Conservation (phyloP, 2,329 filamentous ascomycete genomes). For the Ophiostoma angusticollis region DNA sequence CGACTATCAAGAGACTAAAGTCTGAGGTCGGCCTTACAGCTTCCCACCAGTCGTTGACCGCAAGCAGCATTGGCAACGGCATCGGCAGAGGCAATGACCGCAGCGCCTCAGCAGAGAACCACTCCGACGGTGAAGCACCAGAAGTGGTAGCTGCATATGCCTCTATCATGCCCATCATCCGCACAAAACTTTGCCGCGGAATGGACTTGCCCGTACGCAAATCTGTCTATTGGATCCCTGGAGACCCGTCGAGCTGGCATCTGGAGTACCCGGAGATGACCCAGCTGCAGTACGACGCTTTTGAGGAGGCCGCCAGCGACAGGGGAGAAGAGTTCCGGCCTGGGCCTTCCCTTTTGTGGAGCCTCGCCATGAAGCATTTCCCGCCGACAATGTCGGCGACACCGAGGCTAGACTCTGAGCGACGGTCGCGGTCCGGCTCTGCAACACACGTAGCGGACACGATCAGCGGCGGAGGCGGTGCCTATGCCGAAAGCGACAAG, state of each 20-base stretch:
- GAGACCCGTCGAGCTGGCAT: conserved; percentile 44
- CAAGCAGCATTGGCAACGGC: too few species aligned
- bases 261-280: conserved; percentile 52
- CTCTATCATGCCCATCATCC: conserved; percentile 35
- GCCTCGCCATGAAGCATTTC: conserved; percentile 45
- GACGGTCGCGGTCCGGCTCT: neutral
- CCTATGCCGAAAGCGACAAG: conserved; percentile 3
- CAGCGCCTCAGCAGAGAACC: neutral
- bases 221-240: conserved; percentile 42
- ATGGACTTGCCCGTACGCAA: conserved; percentile 46
- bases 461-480: neutral
- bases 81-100: neutral
- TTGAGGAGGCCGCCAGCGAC: conserved; percentile 36
- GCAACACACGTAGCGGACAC: conserved; percentile 7
- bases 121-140: conserved; percentile 29
- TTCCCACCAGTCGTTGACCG: too few species aligned
- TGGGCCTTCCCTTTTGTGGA: conserved; percentile 39
- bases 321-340: conserved; percentile 41
- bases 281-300: conserved; percentile 43
- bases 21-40: too few species aligned
- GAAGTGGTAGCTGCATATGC: conserved; percentile 35
- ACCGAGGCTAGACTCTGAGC: too few species aligned
- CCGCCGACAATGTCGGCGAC: conserved; percentile 32
- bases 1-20: conserved; percentile 42
- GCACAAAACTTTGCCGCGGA: conserved; percentile 39